A percentile compares a stretch with the other conserved stretches of the same genome.
Conservation (phyloP, 768 basidiomycete genomes). For the Tricholoma terreum region DNA sequence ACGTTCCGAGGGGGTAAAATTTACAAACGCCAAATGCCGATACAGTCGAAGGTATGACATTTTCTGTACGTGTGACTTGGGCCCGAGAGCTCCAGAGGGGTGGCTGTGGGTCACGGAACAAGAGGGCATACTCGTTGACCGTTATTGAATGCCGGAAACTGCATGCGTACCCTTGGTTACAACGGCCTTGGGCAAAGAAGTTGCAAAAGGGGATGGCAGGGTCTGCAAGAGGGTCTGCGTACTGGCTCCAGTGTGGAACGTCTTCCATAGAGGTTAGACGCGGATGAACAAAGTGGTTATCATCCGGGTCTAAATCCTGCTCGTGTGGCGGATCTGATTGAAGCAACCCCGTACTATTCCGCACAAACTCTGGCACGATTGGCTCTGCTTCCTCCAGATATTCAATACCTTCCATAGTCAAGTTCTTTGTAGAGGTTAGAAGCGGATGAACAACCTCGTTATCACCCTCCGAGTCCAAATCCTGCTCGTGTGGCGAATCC, state of each 20-base stretch:
- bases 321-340: not conserved
- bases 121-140: constrained; percentile 32
- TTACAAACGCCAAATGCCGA: constrained; percentile 23
- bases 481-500: not conserved
- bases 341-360: not conserved
- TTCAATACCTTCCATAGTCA: too few relatives aligned
- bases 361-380: not conserved
- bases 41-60: not conserved
- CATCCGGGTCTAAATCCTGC: constrained; percentile 1
- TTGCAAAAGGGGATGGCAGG: constrained; percentile 36
- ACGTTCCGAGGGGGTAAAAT: constrained; percentile 36
- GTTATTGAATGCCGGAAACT: constrained; percentile 40
- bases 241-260: constrained; percentile 39
- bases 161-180: constrained; percentile 31
- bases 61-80: not conserved
- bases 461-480: constrained; percentile 7
- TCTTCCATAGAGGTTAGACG: constrained; percentile 17
- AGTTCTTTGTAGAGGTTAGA: constrained; percentile 8
- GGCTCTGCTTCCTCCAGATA: not conserved
- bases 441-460: not conserved
- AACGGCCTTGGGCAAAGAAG: constrained; percentile 34
- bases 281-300: constrained; percentile 1
- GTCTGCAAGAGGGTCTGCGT: constrained; percentile 38
- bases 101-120: constrained; percentile 40
- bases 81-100: constrained; percentile 22